Percentiles rank a stretch among this genome's conserved stretches.
Evolutionary conservation across 2,329 filamentous ascomycete species (phyloP).

Genomic region (Tolypocladium album): DNA sequence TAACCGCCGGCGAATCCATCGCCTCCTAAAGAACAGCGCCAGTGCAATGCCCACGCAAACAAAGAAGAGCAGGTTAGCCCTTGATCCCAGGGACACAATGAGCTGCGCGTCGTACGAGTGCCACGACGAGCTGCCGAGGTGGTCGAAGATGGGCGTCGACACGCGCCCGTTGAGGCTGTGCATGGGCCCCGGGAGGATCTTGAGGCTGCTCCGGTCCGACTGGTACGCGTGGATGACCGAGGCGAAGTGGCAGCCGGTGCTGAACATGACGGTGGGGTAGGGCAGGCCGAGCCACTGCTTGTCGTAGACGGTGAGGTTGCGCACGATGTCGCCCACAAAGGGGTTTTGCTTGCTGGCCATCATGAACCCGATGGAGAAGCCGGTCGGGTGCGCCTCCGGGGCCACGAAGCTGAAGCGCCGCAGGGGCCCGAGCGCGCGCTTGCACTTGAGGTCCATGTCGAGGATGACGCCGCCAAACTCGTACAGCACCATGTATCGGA

Average conservation of each 20-base stretch:
- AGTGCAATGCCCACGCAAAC: constrained; percentile 9
- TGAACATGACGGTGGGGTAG: constrained; percentile 31
- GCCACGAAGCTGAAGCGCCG: constrained; percentile 29
- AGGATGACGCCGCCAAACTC: constrained; percentile 21
- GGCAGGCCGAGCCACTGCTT: constrained; percentile 26
- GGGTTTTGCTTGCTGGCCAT: constrained; percentile 22
- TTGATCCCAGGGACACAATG: constrained; percentile 8
- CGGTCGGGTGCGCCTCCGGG: constrained; percentile 26
- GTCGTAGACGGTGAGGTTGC: constrained; percentile 22
- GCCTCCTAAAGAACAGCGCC: constrained; percentile 8
- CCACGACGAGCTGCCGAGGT: constrained; percentile 30
- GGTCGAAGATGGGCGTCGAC: constrained; percentile 27
- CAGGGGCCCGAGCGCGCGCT: constrained; percentile 25
- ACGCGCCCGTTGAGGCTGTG: constrained; percentile 28
- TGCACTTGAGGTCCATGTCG: constrained; percentile 21
- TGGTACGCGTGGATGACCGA: constrained; percentile 28
- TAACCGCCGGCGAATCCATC: constrained; percentile 8
- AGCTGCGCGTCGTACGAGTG: constrained; percentile 24
- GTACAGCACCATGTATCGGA: constrained; percentile 42
- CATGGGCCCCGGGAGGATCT: constrained; percentile 24
- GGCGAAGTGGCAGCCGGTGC: constrained; percentile 29
- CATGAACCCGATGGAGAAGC: constrained; percentile 31
- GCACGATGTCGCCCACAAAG: constrained; percentile 22
- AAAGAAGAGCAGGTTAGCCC: constrained; percentile 8
- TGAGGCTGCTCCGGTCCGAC: constrained; percentile 17